Percentiles rank a stretch among this genome's conserved stretches.
Conservation (phyloP, 805 yeast species). For the Wickerhamiella sorbophila region DNA sequence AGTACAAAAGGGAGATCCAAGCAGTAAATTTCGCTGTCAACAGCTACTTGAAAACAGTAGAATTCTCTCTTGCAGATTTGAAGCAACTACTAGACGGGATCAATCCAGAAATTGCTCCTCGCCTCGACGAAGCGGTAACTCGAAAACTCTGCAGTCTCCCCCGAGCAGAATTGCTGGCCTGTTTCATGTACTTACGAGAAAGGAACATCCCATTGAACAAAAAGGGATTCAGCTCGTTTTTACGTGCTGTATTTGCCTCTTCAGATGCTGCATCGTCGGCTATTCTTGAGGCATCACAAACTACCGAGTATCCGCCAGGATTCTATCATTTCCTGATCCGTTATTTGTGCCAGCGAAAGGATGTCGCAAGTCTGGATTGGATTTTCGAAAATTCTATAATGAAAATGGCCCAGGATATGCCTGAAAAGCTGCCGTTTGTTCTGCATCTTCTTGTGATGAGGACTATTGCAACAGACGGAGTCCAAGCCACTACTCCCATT, state of each 20-base stretch:
- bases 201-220: background rate
- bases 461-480: conserved; percentile 18
- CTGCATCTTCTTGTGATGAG: conserved; percentile 17
- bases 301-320: conserved; percentile 4
- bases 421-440: conserved; percentile 8
- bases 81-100: background rate
- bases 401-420: conserved; percentile 6
- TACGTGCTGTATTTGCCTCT: background rate
- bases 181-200: background rate
- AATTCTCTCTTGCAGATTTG: background rate
- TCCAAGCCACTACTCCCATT: conserved; percentile 15
- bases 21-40: background rate
- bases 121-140: background rate
- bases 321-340: conserved; percentile 14
- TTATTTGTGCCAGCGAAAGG: conserved; percentile 5
- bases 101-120: background rate
- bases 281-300: background rate
- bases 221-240: background rate
- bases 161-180: background rate
- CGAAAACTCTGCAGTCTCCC: background rate
- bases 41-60: background rate
- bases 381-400: conserved; percentile 10
- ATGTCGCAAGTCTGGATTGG: conserved; percentile 5
- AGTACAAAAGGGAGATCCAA: background rate
- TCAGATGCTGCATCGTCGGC: background rate